These are phyloP conservation scores for Suillus hirtellus DNA, from an alignment of 768 basidiomycete genomes.

Conservation along the genomic window DNA sequence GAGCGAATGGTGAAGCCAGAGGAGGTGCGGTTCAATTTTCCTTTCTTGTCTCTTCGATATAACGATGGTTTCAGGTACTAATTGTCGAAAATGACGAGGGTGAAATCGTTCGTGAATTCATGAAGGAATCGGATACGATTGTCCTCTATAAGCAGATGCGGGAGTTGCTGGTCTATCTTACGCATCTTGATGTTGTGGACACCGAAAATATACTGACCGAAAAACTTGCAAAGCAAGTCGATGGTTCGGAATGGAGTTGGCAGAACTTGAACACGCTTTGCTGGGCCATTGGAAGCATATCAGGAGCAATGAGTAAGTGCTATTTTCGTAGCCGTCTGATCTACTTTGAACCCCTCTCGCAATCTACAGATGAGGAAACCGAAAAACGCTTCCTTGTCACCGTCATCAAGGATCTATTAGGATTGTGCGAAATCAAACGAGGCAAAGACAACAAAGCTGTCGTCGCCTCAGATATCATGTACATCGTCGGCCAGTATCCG, in stretches of 20 bases:
- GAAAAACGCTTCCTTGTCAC: constrained; percentile 99
- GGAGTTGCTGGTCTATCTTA: constrained; percentile 95
- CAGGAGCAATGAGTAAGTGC: constrained; percentile 94
- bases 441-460: constrained; percentile 99
- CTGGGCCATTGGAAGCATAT: constrained; percentile 99
- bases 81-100: constrained; percentile 99
- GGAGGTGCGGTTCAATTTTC: constrained; percentile 60
- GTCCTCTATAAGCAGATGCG: constrained; percentile 99
- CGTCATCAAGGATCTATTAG: constrained; percentile 98
- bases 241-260: constrained; percentile 99
- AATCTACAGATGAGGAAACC: constrained; percentile 84
- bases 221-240: constrained; percentile 96
- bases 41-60: constrained; percentile 9
- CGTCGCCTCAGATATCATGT: constrained; percentile 95
- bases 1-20: constrained; percentile 99
- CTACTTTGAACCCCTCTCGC: constrained; percentile 2
- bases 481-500: constrained; percentile 99
- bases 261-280: constrained; percentile 98
- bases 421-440: constrained; percentile 95
- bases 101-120: constrained; percentile 98
- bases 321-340: constrained; percentile 1
- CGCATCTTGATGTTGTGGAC: constrained; percentile 93
- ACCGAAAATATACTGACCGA: constrained; percentile 98
- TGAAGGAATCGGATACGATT: constrained; percentile 98
- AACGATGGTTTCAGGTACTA: constrained; percentile 62